A percentile compares a stretch with the other conserved stretches of the same genome.
Evolutionary conservation across 768 basidiomycete species (phyloP).

Genomic region (Gloeophyllum trabeum): DNA sequence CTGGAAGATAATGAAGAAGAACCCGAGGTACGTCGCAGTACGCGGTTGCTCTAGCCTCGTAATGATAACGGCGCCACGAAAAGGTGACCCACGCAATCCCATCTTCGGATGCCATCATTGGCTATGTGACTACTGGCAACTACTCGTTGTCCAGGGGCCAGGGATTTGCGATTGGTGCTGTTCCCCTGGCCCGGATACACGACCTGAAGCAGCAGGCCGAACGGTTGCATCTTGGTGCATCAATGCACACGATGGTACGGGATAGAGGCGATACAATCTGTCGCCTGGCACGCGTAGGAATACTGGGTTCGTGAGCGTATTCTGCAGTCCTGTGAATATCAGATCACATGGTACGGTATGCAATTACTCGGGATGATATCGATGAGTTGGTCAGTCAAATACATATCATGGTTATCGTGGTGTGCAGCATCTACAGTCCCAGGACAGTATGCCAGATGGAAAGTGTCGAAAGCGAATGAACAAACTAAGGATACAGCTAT

Average conservation of each 20-base stretch:
- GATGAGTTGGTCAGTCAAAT: no score
- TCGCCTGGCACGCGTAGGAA: slow-evolving; percentile 35
- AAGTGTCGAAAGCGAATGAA: not conserved
- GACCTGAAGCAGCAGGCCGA: slow-evolving; percentile 39
- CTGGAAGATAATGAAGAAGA: slow-evolving; percentile 16
- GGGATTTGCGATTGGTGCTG: slow-evolving; percentile 67
- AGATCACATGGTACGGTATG: no score
- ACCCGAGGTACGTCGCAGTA: slow-evolving; percentile 15
- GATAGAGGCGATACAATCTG: slow-evolving; percentile 44
- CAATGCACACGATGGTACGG: slow-evolving; percentile 35
- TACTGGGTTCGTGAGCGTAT: no score
- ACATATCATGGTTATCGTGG: no score
- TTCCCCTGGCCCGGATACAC: slow-evolving; percentile 45
- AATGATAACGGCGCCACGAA: not conserved
- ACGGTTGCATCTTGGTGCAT: slow-evolving; percentile 20
- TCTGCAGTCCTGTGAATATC: no score
- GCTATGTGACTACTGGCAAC: slow-evolving; percentile 78
- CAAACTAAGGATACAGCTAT: not conserved
- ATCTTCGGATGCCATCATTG: slow-evolving; percentile 41
- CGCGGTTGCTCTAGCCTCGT: not conserved
- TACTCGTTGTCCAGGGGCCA: slow-evolving; percentile 70
- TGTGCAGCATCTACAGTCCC: no score
- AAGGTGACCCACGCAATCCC: slow-evolving; percentile 39
- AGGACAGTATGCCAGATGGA: not conserved
- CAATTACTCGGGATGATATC: no score